Conservation (phyloP, 1,284 basidiomycete species). For the Sporisorium sorghi region DNA sequence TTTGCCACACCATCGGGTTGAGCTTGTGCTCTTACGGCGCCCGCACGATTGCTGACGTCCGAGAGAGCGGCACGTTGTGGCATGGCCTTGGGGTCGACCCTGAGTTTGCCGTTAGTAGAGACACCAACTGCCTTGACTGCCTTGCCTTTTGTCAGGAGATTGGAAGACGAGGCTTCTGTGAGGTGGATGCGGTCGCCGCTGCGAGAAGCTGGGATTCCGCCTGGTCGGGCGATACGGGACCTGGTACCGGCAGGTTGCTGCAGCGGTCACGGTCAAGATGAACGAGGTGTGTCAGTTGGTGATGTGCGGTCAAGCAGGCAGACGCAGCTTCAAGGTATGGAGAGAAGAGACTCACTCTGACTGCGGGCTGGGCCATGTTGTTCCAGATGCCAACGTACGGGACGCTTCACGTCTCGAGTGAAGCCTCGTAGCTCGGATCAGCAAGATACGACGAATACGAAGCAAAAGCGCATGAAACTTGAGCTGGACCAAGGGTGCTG, state of each 20-base stretch:
- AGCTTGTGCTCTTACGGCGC: slow-evolving; percentile 7
- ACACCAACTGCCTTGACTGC: slow-evolving; percentile 19
- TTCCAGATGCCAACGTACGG: neutral
- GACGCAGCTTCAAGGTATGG: too few relatives aligned
- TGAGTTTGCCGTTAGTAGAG: slow-evolving; percentile 23
- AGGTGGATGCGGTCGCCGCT: slow-evolving; percentile 51
- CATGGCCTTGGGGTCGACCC: slow-evolving; percentile 29
- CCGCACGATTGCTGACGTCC: slow-evolving; percentile 50
- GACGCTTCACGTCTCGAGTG: slow-evolving; percentile 9
- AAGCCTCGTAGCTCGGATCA: slow-evolving; percentile 19
- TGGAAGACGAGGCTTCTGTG: slow-evolving; percentile 39
- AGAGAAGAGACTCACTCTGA: slow-evolving; percentile 28
- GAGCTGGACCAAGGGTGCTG: neutral
- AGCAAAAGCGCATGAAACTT: slow-evolving; percentile 15
- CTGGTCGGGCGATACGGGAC: slow-evolving; percentile 39
- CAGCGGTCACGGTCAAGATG: neutral
- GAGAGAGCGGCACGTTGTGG: slow-evolving; percentile 42
- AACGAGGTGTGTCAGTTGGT: slow-evolving; percentile 3
- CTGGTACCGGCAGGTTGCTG: slow-evolving; percentile 38
- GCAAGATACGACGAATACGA: neutral
- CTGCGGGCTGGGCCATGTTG: slow-evolving; percentile 47
- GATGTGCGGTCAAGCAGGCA: neutral
- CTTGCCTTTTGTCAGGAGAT: slow-evolving; percentile 31
- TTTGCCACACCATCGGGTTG: slow-evolving; percentile 27
- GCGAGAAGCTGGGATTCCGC: slow-evolving; percentile 47